phyloP scores from a whole-genome alignment of 352 stramenopile species.

The Globisporangium viniferum region DNA sequence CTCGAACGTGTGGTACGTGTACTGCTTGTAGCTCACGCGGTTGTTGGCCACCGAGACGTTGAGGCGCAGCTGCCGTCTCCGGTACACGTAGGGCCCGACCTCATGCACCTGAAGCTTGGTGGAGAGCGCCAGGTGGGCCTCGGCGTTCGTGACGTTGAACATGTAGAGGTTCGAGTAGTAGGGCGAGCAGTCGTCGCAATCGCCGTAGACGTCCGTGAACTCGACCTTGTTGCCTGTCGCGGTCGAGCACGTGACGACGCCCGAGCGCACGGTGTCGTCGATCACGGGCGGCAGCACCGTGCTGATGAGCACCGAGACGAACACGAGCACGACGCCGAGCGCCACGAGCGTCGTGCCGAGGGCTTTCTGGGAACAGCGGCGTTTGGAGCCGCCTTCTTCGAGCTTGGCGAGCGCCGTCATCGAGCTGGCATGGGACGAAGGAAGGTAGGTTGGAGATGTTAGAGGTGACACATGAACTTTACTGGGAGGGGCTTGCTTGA shows the following conservation, averaged over 20 bases:
- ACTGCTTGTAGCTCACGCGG: conserved; percentile 69
- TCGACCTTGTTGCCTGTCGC: conserved; percentile 33
- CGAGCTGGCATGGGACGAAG: conserved; percentile 2
- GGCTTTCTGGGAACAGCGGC: conserved; percentile 35
- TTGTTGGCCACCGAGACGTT: conserved; percentile 57
- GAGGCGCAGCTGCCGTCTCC: conserved; percentile 53
- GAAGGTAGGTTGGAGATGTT: conserved; percentile 2
- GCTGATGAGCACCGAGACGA: conserved; percentile 54
- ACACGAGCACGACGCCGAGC: conserved; percentile 24
- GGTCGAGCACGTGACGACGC: conserved; percentile 38
- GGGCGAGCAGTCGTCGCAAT: conserved; percentile 74
- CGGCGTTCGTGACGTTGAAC: conserved; percentile 78
- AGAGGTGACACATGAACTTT: not conserved
- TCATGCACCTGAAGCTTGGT: conserved; percentile 61
- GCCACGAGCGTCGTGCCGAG: conserved; percentile 34
- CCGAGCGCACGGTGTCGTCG: conserved; percentile 36
- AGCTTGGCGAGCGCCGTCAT: conserved; percentile 16
- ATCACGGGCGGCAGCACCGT: conserved; percentile 50
- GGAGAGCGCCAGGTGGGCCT: conserved; percentile 45
- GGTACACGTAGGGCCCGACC: conserved; percentile 71
- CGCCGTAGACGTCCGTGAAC: conserved; percentile 59
- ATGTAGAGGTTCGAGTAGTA: conserved; percentile 68
- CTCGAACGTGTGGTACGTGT: conserved; percentile 72
- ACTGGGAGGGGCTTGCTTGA: not conserved
- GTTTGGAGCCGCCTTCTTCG: conserved; percentile 15